Base-by-base conservation (phyloP, 106 monocot species). In the Dioscorea zingiberensis region DNA sequence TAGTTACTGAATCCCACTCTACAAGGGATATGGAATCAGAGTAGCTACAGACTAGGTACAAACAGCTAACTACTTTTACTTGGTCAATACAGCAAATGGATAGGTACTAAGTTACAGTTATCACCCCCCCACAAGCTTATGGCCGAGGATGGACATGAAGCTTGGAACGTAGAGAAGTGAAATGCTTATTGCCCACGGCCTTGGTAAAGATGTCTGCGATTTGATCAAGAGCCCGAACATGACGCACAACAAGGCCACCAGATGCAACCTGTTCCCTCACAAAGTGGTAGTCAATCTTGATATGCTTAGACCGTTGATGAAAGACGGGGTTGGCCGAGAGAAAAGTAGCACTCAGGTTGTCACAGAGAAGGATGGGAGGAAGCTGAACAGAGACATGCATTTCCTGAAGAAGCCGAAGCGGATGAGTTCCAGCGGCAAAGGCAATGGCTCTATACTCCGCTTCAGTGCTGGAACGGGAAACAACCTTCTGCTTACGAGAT, bases 281-380 rank as follows among this genome's bases (percentile, higher is more conserved):
- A 49, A 66, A 73, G 46, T 57, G 65, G 53, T n/a, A 59, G 62
- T 73, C 58, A 28, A 73, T 58, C 15, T 55, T 27, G 47, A 58
- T 48, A 18, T 73, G 65, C 21, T 73, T 58, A 0, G 21, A 25
- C 3, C 57, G 38, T 3, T 10, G 22, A 48, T 73, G 73, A 49
- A 58, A 55, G 9, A 62, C 22, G 1, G 60, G 29, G 28, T 61
- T 61, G 27, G 29, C 16, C 17, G 8, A 26, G 1, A 61, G 27
- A 29, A 16, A 29, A 15, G 28, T 29, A 30, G 25, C 60, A 61
- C 60, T 27, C 16, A 29, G 7, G 18, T 61, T 61, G 29, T 61
- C 60, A 30, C 60, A 61, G 29, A 26, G 27, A 5, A 26, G 24
- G 2, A 28, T 29, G 1, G 25, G 29, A 7, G 28, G 17, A 61